Evolutionary conservation across 1,284 basidiomycete genomes (phyloP).

Genomic region (Cryptococcus amylolentus): DNA sequence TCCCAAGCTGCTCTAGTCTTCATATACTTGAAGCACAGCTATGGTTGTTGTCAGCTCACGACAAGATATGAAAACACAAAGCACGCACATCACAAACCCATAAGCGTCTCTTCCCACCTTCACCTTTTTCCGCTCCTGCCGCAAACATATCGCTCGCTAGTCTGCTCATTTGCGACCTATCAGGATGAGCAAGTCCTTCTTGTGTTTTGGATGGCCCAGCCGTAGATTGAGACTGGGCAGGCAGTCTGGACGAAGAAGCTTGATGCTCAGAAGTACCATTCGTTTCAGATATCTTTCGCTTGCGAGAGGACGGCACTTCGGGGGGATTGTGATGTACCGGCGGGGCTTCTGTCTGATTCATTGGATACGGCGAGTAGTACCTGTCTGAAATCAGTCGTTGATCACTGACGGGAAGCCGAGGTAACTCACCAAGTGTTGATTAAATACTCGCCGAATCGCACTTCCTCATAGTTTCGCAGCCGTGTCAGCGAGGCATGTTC

Average conservation of each 20-base stretch:
- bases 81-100: constrained; percentile 49
- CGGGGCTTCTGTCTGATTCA: constrained; percentile 47
- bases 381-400: constrained; percentile 46
- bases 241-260: no score
- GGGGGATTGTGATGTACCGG: neutral
- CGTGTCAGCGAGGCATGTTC: constrained; percentile 43
- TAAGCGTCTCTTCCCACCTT: constrained; percentile 39
- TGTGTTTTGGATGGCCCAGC: no score
- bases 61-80: neutral
- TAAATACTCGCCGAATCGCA: constrained; percentile 46
- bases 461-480: constrained; percentile 48
- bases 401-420: neutral
- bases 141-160: constrained; percentile 68
- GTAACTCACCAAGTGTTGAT: constrained; percentile 47
- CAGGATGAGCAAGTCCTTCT: neutral
- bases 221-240: no score
- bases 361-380: constrained; percentile 86
- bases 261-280: neutral
- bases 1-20: constrained; percentile 67
- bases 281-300: constrained; percentile 1
- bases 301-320: neutral
- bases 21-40: constrained; percentile 96
- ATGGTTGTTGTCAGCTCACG: neutral
- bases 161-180: constrained; percentile 5
- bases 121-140: constrained; percentile 59